These are phyloP conservation scores for Globisporangium lucens DNA, from an alignment of 352 stramenopile genomes.

Conservation along the genomic window DNA sequence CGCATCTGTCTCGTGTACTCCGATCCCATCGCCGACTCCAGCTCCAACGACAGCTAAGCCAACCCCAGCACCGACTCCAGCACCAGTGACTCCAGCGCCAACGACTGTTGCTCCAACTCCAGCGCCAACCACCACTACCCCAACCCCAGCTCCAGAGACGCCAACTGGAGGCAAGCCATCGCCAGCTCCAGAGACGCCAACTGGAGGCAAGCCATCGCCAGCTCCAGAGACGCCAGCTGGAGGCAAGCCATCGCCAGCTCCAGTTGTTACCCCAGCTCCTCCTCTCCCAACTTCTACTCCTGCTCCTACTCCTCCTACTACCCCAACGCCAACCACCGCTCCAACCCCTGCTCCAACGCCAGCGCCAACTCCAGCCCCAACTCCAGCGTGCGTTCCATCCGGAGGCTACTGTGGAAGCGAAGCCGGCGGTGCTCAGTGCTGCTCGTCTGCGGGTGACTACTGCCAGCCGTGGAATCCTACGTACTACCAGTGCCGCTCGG, in stretches of 20 bases:
- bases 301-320: not conserved
- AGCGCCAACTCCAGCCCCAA: slow-evolving; percentile 2
- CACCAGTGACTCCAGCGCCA: slow-evolving; percentile 4
- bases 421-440: slow-evolving; percentile 2
- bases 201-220: slow-evolving; percentile 13
- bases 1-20: slow-evolving; percentile 1
- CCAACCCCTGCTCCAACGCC: slow-evolving; percentile 8
- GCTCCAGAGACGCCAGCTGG: not conserved
- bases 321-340: not conserved
- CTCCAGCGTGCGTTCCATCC: not conserved
- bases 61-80: not conserved
- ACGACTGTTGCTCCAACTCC: slow-evolving; percentile 5
- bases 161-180: not conserved
- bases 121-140: slow-evolving; percentile 1
- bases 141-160: slow-evolving; percentile 4
- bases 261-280: not conserved
- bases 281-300: no score
- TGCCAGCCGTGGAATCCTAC: slow-evolving; percentile 25
- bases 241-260: slow-evolving; percentile 2
- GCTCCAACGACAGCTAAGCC: slow-evolving; percentile 9
- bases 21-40: slow-evolving; percentile 9
- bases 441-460: slow-evolving; percentile 10
- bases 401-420: not conserved
- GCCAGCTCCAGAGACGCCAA: slow-evolving; percentile 1
- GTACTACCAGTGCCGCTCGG: slow-evolving; percentile 28